A percentile compares a stretch with the other conserved stretches of the same genome.
Evolutionary conservation across 441 rosid species (phyloP).

Genomic region (Metrosideros polymorpha): DNA sequence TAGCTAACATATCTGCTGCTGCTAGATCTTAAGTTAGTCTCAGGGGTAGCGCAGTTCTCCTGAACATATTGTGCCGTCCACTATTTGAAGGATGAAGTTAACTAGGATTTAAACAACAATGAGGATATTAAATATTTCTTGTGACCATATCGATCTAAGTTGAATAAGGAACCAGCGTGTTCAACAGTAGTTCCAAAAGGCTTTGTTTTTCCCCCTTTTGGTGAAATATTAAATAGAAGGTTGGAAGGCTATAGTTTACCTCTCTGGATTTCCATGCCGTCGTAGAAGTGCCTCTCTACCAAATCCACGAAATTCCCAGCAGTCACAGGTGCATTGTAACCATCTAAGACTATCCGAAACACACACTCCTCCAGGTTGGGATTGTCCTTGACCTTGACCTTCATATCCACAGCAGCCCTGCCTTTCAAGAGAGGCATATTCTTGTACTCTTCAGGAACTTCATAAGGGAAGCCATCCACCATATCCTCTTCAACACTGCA

Average conservation of each 20-base stretch:
- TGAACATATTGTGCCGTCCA: not conserved
- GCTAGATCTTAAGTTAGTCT: not conserved
- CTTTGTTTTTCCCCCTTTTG: not conserved
- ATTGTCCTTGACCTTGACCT: slow-evolving; percentile 96
- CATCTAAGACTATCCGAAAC: slow-evolving; percentile 88
- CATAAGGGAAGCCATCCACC: slow-evolving; percentile 90
- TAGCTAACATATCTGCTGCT: not conserved
- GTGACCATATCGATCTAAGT: not conserved
- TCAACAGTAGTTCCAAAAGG: not conserved
- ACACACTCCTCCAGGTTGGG: slow-evolving; percentile 80
- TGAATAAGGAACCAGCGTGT: not conserved
- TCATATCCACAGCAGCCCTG: slow-evolving; percentile 95
- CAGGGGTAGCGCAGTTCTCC: not conserved
- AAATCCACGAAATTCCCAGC: slow-evolving; percentile 93
- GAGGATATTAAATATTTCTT: not conserved
- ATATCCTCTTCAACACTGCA: slow-evolving; percentile 99
- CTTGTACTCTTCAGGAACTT: slow-evolving; percentile 80
- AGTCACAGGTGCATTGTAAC: slow-evolving; percentile 93
- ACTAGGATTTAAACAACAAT: not conserved
- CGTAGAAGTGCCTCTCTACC: slow-evolving; percentile 88
- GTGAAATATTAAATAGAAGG: not conserved
- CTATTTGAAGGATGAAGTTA: not conserved
- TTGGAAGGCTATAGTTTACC: slow-evolving; percentile 27
- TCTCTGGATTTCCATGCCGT: slow-evolving; percentile 99
- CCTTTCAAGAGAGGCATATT: slow-evolving; percentile 94